Evolutionary conservation across 805 yeast genomes (phyloP).

Genomic region (Limtongia smithiae): DNA sequence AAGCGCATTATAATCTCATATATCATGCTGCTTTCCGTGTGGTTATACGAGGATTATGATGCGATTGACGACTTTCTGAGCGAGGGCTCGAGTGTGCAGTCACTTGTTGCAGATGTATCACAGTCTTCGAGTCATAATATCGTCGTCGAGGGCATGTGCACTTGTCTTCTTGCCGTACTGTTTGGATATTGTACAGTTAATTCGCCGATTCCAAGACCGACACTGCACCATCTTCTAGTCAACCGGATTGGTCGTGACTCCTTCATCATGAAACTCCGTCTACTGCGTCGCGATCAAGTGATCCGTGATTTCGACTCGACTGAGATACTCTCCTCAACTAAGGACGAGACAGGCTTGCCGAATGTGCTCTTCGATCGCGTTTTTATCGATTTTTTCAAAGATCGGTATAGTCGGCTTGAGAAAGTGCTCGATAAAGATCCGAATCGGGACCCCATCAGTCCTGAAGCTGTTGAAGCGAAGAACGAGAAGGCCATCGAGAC

Average conservation of each 20-base stretch:
- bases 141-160: slow-evolving; percentile 67
- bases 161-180: slow-evolving; percentile 66
- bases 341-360: slow-evolving; percentile 85
- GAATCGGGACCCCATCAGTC: slow-evolving; percentile 54
- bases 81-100: slow-evolving; percentile 62
- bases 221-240: slow-evolving; percentile 57
- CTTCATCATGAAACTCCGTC: slow-evolving; percentile 66
- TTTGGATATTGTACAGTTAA: slow-evolving; percentile 67
- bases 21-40: slow-evolving; percentile 63
- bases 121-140: slow-evolving; percentile 45
- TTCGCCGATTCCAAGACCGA: slow-evolving; percentile 56
- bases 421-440: slow-evolving; percentile 75
- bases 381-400: slow-evolving; percentile 65
- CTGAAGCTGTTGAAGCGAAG: slow-evolving; percentile 28
- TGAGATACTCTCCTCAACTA: slow-evolving; percentile 47
- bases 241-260: slow-evolving; percentile 78
- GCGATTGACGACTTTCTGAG: slow-evolving; percentile 73
- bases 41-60: slow-evolving; percentile 73
- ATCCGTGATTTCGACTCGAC: slow-evolving; percentile 58
- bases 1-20: slow-evolving; percentile 77
- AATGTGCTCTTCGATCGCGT: slow-evolving; percentile 65
- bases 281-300: slow-evolving; percentile 57
- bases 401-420: slow-evolving; percentile 63
- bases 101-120: slow-evolving; percentile 63
- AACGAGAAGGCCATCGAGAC: slow-evolving; percentile 20